These are phyloP conservation scores for Sanghuangporus baumii DNA, from an alignment of 1,284 basidiomycete species.

Conservation along the genomic window DNA sequence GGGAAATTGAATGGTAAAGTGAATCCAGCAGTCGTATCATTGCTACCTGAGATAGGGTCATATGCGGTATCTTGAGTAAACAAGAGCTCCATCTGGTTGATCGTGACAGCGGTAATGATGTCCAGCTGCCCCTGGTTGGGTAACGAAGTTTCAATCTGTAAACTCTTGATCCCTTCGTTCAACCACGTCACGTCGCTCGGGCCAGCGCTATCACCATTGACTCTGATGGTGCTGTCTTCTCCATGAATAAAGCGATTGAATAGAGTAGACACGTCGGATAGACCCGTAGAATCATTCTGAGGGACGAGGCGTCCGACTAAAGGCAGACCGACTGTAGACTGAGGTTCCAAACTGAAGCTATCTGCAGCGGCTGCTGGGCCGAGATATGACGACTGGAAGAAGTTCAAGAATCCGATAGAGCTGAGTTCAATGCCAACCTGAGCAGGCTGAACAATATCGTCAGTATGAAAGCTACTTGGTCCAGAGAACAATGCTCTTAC, in stretches of 20 bases:
- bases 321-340: conserved; percentile 47
- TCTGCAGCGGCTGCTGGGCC: conserved; percentile 51
- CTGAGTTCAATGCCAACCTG: conserved; percentile 71
- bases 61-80: conserved; percentile 57
- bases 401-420: conserved; percentile 59
- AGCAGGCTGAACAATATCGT: conserved; percentile 46
- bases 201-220: conserved; percentile 62
- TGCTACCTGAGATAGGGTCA: conserved; percentile 53
- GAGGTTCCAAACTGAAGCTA: conserved; percentile 51
- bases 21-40: conserved; percentile 57
- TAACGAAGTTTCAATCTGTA: conserved; percentile 56
- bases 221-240: conserved; percentile 52
- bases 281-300: conserved; percentile 47
- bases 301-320: conserved; percentile 63
- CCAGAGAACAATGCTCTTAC: conserved; percentile 30
- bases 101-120: conserved; percentile 60
- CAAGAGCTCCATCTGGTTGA: conserved; percentile 59
- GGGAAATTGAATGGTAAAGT: conserved; percentile 70
- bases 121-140: conserved; percentile 60
- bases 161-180: conserved; percentile 66
- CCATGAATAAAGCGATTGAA: conserved; percentile 77
- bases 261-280: conserved; percentile 56
- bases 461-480: background rate
- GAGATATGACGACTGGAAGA: conserved; percentile 47
- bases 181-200: conserved; percentile 66